Evolutionary conservation across 2,329 filamentous ascomycete genomes (phyloP), one percentile per base, ranked within the genome.

Genomic region (Botrytis deweyae): DNA sequence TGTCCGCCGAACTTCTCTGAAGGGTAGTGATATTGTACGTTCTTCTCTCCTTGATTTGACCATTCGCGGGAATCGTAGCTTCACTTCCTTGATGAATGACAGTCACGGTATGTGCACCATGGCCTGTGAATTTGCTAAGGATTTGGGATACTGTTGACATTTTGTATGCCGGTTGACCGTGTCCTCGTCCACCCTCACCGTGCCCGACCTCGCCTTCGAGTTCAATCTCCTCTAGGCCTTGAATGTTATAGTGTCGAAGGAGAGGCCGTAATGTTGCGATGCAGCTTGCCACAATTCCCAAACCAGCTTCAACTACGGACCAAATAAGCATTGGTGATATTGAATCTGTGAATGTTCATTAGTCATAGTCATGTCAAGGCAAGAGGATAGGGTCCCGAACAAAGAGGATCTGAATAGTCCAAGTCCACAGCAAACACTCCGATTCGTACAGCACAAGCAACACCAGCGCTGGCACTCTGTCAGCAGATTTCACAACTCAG

Each of bases 131-230:
- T 25, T 49, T 72, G 22, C n/a, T 36, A 25, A 68, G 40, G 36
- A 72, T 72, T 20, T 59, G 70, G 38, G 70, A 72, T 38, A 72
- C 70, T 6, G 70, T 72, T 49, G 70, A 72, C 70, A 68, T 67
- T 40, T 68, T 72, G 33, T 72, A 44, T 29, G 16, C 62, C 7
- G 14, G 46, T 29, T 59, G 62, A 14, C 20, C 49, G 16, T 63
- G 36, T 42, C 29, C 46, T 16, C n/a, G 46, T 18, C 61, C 25
- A 16, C 10, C 10, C 12, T 62, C 59, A 9, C 12, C 38, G 6
- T 63, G 61, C n/a, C 38, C 46, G 20, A 14, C 63, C n/a, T 68
- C 70, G 33, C 38, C 46, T 16, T 59, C 44, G 12, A 52, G 40
- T 46, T 68, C 70, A 3, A 40, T 68, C 6, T 73, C 72, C 2